A percentile compares a stretch with the other conserved stretches of the same genome.
These are phyloP conservation scores for Fusarium goolgardi DNA, from an alignment of 2,329 filamentous ascomycete genomes.

Conservation along the genomic window DNA sequence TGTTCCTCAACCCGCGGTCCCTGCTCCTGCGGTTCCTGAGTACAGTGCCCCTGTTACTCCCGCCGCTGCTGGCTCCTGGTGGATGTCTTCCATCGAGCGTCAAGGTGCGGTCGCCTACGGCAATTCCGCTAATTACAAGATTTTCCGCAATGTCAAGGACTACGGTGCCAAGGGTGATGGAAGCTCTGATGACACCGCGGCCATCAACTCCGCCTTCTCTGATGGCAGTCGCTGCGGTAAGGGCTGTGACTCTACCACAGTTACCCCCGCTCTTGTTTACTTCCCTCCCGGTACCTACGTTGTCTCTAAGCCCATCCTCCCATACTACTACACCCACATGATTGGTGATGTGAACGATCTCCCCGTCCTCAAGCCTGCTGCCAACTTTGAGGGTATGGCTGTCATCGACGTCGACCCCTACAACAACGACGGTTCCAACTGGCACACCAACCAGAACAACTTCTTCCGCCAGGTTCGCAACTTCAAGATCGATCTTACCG, in stretches of 20 bases:
- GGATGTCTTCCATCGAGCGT: constrained; percentile 76
- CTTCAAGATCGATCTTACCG: constrained; percentile 80
- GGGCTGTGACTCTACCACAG: constrained; percentile 85
- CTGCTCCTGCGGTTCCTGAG: constrained; percentile 9
- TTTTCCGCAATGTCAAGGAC: constrained; percentile 82
- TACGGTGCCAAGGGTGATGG: constrained; percentile 78
- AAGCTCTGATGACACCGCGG: constrained; percentile 82
- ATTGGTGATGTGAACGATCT: constrained; percentile 80
- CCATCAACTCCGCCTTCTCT: constrained; percentile 86
- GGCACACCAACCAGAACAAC: constrained; percentile 85
- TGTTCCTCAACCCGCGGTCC: constrained; percentile 42
- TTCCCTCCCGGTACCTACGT: constrained; percentile 90
- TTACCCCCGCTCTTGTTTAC: constrained; percentile 88
- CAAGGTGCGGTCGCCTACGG: constrained; percentile 76
- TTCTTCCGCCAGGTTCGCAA: constrained; percentile 88
- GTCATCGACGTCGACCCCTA: constrained; percentile 93
- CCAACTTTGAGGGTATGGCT: constrained; percentile 83
- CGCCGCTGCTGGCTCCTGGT: constrained; percentile 64
- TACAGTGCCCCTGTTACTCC: constrained; percentile 10
- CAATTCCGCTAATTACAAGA: constrained; percentile 67
- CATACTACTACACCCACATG: constrained; percentile 94
- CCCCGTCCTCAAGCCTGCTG: constrained; percentile 79
- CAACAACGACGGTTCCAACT: constrained; percentile 72
- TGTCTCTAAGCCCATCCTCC: constrained; percentile 81
- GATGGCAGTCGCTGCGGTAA: constrained; percentile 83